A percentile compares a stretch with the other conserved stretches of the same genome.
Evolutionary conservation across 2,329 filamentous ascomycete species (phyloP).

Genomic region (Atkinsonella hypoxylon): DNA sequence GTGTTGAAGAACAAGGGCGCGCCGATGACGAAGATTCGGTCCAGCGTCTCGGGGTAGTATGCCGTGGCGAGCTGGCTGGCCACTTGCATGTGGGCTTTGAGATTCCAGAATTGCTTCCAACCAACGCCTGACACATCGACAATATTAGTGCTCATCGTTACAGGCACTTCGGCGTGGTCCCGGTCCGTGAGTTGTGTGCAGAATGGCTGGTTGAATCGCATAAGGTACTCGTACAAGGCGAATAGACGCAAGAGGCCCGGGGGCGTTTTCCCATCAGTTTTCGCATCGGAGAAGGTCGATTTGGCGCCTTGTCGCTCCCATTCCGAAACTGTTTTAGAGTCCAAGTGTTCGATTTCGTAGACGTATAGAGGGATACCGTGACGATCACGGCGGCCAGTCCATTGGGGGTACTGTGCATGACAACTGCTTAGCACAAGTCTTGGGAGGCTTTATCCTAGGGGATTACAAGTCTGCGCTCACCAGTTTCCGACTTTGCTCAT

Average conservation of each 20-base stretch:
- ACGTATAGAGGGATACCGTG: conserved; percentile 88
- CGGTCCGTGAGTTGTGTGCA: conserved; percentile 66
- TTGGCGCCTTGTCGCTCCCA: conserved; percentile 60
- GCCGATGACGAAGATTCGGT: conserved; percentile 58
- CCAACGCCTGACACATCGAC: conserved; percentile 84
- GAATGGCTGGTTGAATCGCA: conserved; percentile 74
- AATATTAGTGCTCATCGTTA: conserved; percentile 88
- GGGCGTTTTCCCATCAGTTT: conserved; percentile 53
- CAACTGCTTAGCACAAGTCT: not conserved
- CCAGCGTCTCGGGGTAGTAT: conserved; percentile 89
- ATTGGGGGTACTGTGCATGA: conserved; percentile 67
- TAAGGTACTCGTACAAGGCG: conserved; percentile 87
- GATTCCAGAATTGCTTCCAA: conserved; percentile 89
- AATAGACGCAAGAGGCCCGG: conserved; percentile 76
- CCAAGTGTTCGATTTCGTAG: conserved; percentile 74
- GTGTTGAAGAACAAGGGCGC: conserved; percentile 86
- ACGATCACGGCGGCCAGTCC: conserved; percentile 81
- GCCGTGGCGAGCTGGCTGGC: conserved; percentile 80
- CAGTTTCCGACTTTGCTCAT: conserved; percentile 66
- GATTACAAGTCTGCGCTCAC: conserved; percentile 32
- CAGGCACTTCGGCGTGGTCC: conserved; percentile 65
- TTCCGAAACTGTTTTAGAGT: conserved; percentile 65
- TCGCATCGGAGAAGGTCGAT: conserved; percentile 46
- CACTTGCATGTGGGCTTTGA: conserved; percentile 89
- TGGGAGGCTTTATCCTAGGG: not conserved